Conservation (phyloP, 2,329 filamentous ascomycete genomes). For the Aurifilum marmelostoma region DNA sequence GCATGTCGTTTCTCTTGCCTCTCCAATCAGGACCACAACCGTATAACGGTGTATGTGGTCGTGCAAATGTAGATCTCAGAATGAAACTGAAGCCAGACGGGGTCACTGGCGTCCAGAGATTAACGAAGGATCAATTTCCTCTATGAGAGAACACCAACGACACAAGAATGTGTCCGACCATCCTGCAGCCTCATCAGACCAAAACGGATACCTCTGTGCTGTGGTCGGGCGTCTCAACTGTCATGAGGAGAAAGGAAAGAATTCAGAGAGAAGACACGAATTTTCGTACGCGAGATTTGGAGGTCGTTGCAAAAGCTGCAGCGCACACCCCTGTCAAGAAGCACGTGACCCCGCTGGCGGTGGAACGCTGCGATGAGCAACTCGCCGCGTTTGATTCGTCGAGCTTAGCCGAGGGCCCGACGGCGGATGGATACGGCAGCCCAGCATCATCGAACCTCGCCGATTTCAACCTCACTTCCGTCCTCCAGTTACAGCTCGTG, state of each 20-base stretch:
- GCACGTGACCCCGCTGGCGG: conserved; percentile 31
- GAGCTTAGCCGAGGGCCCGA: conserved; percentile 50
- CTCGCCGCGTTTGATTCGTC: conserved; percentile 43
- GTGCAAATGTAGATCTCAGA: conserved; percentile 58
- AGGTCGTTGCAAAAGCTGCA: conserved; percentile 23
- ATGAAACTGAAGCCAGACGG: conserved; percentile 60
- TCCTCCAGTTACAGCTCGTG: neutral
- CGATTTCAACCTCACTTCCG: conserved; percentile 15
- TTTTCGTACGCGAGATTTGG: conserved; percentile 20
- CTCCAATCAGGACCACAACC: neutral
- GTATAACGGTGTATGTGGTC: neutral
- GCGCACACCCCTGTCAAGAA: conserved; percentile 30
- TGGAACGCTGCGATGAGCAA: conserved; percentile 27
- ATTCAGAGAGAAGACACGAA: conserved; percentile 10
- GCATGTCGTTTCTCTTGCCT: neutral
- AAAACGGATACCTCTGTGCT: conserved; percentile 32
- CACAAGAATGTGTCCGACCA: conserved; percentile 35
- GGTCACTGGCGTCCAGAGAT: conserved; percentile 55
- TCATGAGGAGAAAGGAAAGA: conserved; percentile 48
- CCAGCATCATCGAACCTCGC: conserved; percentile 24
- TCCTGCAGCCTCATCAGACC: conserved; percentile 37
- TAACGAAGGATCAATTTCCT: conserved; percentile 59
- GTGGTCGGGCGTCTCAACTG: conserved; percentile 53
- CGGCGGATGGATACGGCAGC: conserved; percentile 29
- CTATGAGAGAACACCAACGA: conserved; percentile 46